phyloP scores from a whole-genome alignment of 352 stramenopile species.

The Phytophthora quininea region DNA sequence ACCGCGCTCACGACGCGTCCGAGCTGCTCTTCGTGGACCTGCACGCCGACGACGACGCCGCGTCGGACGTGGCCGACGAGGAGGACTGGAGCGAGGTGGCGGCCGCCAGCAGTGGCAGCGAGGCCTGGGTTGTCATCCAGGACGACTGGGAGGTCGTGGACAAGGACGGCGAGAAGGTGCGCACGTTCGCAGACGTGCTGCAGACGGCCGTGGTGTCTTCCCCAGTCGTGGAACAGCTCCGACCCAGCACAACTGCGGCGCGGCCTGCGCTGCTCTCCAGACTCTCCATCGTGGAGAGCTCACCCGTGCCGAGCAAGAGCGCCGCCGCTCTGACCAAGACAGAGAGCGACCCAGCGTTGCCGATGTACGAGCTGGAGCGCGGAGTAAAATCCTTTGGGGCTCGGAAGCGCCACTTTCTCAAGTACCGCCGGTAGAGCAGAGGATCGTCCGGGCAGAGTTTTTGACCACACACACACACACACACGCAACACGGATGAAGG shows the following conservation, averaged over 20 bases:
- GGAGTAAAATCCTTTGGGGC: constrained; percentile 67
- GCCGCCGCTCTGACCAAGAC: constrained; percentile 19
- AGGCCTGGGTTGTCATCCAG: constrained; percentile 63
- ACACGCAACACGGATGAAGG: not conserved
- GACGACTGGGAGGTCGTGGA: constrained; percentile 83
- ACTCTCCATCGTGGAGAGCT: constrained; percentile 31
- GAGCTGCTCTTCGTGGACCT: constrained; percentile 49
- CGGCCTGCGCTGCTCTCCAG: constrained; percentile 19
- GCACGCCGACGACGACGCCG: constrained; percentile 33
- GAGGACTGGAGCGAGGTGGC: constrained; percentile 68
- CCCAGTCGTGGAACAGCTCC: not conserved
- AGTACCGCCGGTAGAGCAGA: constrained; percentile 36
- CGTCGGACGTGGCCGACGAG: constrained; percentile 42
- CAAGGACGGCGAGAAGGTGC: constrained; percentile 45
- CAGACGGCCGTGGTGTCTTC: constrained; percentile 8
- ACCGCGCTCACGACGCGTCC: constrained; percentile 1
- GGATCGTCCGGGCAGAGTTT: not conserved
- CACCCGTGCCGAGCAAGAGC: constrained; percentile 12
- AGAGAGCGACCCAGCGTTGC: constrained; percentile 20
- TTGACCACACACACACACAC: constrained; percentile 8
- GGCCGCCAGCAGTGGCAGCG: constrained; percentile 25
- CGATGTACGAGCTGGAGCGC: constrained; percentile 30
- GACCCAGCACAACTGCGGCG: not conserved
- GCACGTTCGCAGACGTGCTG: constrained; percentile 67
- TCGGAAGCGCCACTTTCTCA: constrained; percentile 56